Conservation (phyloP, 2,329 filamentous ascomycete genomes). For the Bipolaris zeicola region DNA sequence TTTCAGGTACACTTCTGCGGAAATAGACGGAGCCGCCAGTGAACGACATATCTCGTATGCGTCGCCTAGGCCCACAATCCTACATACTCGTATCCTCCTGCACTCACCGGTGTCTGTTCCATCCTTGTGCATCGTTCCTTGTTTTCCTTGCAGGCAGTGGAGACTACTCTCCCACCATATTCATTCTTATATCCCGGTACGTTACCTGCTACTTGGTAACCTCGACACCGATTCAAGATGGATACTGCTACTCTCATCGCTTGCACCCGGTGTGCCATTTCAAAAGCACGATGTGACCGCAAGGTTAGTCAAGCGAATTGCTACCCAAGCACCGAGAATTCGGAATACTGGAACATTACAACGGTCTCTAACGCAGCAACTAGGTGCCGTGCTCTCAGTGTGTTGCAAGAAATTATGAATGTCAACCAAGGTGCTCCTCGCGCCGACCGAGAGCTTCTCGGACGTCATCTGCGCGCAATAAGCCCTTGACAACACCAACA, state of each 20-base stretch:
- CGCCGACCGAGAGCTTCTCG: constrained; percentile 8
- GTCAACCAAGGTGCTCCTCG: constrained; percentile 9
- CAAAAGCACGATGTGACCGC: constrained; percentile 11
- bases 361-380: not conserved
- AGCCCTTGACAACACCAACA: not conserved
- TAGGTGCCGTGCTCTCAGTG: constrained; percentile 16
- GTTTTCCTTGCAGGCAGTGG: not conserved
- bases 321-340: not conserved
- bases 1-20: not conserved
- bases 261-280: constrained; percentile 14
- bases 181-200: not conserved
- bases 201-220: not conserved
- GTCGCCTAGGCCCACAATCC: not conserved
- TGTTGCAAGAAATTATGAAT: constrained; percentile 9
- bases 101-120: not conserved
- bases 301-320: constrained; percentile 4
- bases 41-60: not conserved
- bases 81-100: not conserved
- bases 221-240: constrained; percentile 1
- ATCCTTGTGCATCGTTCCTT: not conserved
- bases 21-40: not conserved
- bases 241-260: constrained; percentile 6
- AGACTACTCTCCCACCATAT: not conserved
- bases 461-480: constrained; percentile 1
- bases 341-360: not conserved